Evolutionary conservation across 345 rosid species (phyloP), one percentile per base, ranked within the genome.

Genomic region (Linum lewisii): DNA sequence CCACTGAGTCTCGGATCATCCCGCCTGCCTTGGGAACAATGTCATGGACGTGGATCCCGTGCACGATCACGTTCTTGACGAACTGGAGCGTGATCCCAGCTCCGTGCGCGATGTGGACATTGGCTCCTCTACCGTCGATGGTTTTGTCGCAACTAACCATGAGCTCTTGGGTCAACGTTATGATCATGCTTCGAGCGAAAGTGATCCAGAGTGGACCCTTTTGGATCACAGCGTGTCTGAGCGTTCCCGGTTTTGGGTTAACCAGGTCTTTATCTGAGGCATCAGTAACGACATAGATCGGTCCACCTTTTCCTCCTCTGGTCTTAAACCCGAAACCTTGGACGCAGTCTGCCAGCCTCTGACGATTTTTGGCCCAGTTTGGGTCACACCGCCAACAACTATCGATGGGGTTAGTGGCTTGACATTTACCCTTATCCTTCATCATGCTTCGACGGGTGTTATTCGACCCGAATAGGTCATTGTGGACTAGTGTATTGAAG

Each of bases 311-410:
- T 16, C 60, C 60, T 14, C 60, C 60, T 21, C 5, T 57, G 42
- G 60, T 21, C 44, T 11, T 57, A 21, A 20, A n/a, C n/a, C 60
- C 60, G 60, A 57, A 57, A 14, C 60, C 60, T 5, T 24, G 42
- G 44, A 57, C 60, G 42, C 60, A 57, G 44, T 26, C 44, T n/a
- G 60, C 60, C 7, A 57, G 60, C 60, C 21, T 57, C 11, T 57
- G 60, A 21, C 60, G 60, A 21, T 57, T 24, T 18, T 57, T 26
- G 9, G 19, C 44, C 60, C 60, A 57, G 8, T 57, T 24, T 8
- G 42, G 60, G 21, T 57, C 60, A n/a, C 60, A 57, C 42, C 60
- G 37, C 60, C 60, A 57, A 37, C 60, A 26, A 20, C 60, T 16
- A 20, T 57, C 60, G 21, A 57, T 57, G 7, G 60, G 60, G 42